Base-by-base conservation (phyloP, 1,284 basidiomycete species). In the Termitomyces sp. region DNA sequence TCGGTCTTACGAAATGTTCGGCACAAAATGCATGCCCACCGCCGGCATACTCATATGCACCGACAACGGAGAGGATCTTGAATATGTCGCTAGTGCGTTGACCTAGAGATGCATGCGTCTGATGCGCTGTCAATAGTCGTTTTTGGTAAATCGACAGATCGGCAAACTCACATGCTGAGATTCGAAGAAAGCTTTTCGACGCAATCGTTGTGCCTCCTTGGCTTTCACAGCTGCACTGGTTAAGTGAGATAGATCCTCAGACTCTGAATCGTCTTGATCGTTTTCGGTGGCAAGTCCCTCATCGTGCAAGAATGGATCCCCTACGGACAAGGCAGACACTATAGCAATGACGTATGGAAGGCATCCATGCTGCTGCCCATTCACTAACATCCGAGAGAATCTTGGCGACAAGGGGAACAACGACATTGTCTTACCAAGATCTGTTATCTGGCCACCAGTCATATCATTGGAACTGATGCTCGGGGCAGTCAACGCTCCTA, bases 241-340 rank as follows among this genome's bases (percentile, higher is more conserved):
- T 50, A 90, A 72, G 61, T 84, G 74, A 5, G 69, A 66, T 14
- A 83, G 55, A 55, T 78, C 80, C 9, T 74, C 72, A 2, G 72
- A 72, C 7, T 73, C 71, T 1, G 16, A 11, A 16, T 65, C 68
- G 3, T 74, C 71, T 5, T 74, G 76, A 38, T 72, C 68, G 5
- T 76, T 71, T 1, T 79, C 78, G 9, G 70, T 67, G 8, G 75
- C 73, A 6, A 80, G 74, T 42, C 77, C 72, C 35, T 93, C 87
- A 66, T 96, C 93, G 50, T 90, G 85, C 40, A 98, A 68, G 73
- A 99, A 99, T 0, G 97, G 95, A 70, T 99, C 95, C 1, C 97
- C 97, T 14, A 97, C 93, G 3, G 92, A 93, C 56, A 99, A 71
- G 5, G 90, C 91, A 10, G 96, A 91, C 2, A 99, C 95, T 43